Evolutionary conservation across 176 grass and related monocot genomes (phyloP).

Genomic region (Zoysia japonica): DNA sequence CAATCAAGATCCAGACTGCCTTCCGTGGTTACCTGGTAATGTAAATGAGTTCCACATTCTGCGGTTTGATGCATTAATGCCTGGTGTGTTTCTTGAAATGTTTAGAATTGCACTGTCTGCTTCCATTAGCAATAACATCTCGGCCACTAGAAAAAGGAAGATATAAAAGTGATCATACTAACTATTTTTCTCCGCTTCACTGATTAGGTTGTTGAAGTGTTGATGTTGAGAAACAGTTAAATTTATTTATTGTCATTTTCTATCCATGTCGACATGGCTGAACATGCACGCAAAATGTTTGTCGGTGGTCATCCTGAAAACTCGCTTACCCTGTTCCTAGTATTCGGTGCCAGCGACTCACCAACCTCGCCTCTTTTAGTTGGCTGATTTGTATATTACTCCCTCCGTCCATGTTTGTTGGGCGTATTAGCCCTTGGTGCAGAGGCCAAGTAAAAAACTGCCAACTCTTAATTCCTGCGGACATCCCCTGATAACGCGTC

Average conservation of each 20-base stretch:
- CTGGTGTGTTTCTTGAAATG: neutral
- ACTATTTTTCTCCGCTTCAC: conserved; percentile 9
- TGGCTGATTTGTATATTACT: too few species aligned
- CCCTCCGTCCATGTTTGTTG: too few species aligned
- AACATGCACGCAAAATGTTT: conserved; percentile 20
- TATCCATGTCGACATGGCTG: conserved; percentile 18
- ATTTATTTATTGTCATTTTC: conserved; percentile 27
- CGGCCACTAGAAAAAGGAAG: too few species aligned
- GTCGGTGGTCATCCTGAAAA: conserved; percentile 8
- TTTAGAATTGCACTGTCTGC: neutral
- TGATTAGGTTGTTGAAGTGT: conserved; percentile 12
- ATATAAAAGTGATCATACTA: neutral
- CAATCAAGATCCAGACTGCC: conserved; percentile 94
- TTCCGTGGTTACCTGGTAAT: conserved; percentile 97
- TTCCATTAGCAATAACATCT: too few species aligned
- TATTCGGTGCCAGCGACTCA: conserved; percentile 39
- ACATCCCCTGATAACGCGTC: too few species aligned
- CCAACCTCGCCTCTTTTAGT: too few species aligned
- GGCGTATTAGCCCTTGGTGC: too few species aligned
- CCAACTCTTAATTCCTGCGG: too few species aligned
- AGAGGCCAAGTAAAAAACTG: too few species aligned
- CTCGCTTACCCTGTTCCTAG: conserved; percentile 21
- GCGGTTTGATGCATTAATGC: conserved; percentile 20
- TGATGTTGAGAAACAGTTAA: neutral
- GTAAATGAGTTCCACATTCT: conserved; percentile 22